Conservation (phyloP, 2,329 filamentous ascomycete species). For the Fusarium pilosicola region DNA sequence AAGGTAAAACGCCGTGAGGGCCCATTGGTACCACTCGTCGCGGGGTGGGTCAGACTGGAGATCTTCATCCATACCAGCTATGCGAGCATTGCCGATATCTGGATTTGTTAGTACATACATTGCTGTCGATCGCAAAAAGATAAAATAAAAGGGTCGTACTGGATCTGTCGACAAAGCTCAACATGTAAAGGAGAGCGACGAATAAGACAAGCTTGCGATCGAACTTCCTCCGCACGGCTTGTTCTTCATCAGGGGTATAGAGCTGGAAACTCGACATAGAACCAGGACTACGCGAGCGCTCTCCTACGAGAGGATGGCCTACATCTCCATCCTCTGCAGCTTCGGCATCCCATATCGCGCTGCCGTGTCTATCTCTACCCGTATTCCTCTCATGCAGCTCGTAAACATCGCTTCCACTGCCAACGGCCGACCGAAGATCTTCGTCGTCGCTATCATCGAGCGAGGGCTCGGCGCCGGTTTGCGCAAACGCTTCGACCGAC, state of each 20-base stretch:
- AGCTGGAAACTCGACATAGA: constrained; percentile 52
- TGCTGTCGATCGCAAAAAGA: neutral
- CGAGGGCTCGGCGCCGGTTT: constrained; percentile 51
- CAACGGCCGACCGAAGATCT: constrained; percentile 48
- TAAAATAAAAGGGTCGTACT: constrained; percentile 63
- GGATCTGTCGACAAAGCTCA: constrained; percentile 86
- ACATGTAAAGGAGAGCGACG: constrained; percentile 82
- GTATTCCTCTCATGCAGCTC: constrained; percentile 44
- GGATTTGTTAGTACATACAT: neutral
- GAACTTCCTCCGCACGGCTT: constrained; percentile 75
- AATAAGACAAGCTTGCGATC: constrained; percentile 83
- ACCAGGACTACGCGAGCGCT: constrained; percentile 41
- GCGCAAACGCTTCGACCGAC: constrained; percentile 51
- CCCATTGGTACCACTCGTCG: constrained; percentile 67
- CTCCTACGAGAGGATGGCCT: constrained; percentile 34
- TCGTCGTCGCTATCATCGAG: constrained; percentile 51
- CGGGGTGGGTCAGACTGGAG: constrained; percentile 61
- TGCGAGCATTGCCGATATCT: constrained; percentile 72
- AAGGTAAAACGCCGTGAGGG: constrained; percentile 69
- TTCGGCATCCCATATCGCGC: constrained; percentile 34
- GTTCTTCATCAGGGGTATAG: constrained; percentile 76
- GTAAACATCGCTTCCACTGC: constrained; percentile 46
- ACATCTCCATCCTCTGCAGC: constrained; percentile 32
- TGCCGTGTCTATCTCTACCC: constrained; percentile 15
- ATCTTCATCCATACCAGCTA: constrained; percentile 72